These are phyloP conservation scores for Luvunga scandens DNA, from an alignment of 345 rosid genomes.

Conservation along the genomic window DNA sequence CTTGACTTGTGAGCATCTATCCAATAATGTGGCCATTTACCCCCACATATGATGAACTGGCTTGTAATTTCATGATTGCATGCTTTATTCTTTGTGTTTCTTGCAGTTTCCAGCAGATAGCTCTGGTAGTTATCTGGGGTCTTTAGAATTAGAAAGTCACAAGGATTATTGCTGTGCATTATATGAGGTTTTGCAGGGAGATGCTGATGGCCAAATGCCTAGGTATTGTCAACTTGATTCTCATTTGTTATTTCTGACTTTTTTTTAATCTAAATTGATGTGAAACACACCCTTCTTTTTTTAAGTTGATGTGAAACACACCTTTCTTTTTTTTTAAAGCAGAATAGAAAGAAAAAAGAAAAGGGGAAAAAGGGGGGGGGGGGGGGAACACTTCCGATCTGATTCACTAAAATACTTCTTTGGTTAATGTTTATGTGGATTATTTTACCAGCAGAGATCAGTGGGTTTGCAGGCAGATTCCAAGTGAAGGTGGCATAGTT, in stretches of 20 bases:
- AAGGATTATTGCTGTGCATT: conserved; percentile 52
- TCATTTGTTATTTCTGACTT: conserved; percentile 6
- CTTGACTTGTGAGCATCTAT: background rate
- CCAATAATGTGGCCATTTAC: background rate
- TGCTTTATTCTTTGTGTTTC: conserved; percentile 14
- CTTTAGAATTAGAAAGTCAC: conserved; percentile 57
- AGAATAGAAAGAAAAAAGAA: no score
- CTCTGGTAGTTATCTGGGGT: conserved; percentile 50
- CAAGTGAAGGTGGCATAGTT: conserved; percentile 39
- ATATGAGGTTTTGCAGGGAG: conserved; percentile 56
- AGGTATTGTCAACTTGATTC: conserved; percentile 44
- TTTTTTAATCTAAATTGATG: background rate
- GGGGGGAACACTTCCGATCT: background rate
- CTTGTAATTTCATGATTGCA: background rate
- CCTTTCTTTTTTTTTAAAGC: no score
- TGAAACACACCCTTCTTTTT: background rate
- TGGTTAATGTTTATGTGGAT: conserved; percentile 6
- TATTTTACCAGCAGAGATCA: conserved; percentile 37
- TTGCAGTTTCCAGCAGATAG: conserved; percentile 81
- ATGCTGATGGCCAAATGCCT: conserved; percentile 47
- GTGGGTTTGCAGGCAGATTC: conserved; percentile 32
- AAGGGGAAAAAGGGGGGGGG: no score
- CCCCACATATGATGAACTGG: background rate
- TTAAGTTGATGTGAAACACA: no score
- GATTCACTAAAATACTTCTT: background rate